Evolutionary conservation across 2,329 filamentous ascomycete species (phyloP).

Genomic region (Talaromyces piceae): DNA sequence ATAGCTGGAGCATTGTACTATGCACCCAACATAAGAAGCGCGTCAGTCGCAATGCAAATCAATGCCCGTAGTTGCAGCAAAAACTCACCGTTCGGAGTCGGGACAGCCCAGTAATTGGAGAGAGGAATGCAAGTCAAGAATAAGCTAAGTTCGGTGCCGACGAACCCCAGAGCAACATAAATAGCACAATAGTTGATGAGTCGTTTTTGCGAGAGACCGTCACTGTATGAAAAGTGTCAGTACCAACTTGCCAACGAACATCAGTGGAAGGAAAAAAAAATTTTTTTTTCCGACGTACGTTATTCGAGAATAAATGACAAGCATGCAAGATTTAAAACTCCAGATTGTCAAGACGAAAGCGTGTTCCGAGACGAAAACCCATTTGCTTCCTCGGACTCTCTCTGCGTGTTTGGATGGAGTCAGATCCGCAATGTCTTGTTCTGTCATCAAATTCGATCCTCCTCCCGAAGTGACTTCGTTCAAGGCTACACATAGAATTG

Average conservation of each 20-base stretch:
- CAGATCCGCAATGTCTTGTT: conserved; percentile 37
- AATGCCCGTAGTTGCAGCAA: too few relatives aligned
- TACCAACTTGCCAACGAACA: conserved; percentile 8
- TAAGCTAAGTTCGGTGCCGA: conserved; percentile 44
- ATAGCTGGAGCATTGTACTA: conserved; percentile 37
- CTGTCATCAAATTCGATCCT: conserved; percentile 54
- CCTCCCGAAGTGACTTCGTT: conserved; percentile 48
- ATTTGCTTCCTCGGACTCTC: conserved; percentile 50
- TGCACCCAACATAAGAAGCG: not conserved
- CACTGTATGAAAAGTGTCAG: conserved; percentile 3
- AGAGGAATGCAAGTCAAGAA: conserved; percentile 47
- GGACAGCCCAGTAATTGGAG: conserved; percentile 45
- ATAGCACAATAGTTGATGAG: conserved; percentile 30
- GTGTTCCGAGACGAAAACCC: conserved; percentile 56
- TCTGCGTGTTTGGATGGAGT: conserved; percentile 39
- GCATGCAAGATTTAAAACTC: conserved; percentile 47
- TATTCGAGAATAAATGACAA: conserved; percentile 47
- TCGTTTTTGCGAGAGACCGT: conserved; percentile 27
- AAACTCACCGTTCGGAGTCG: conserved; percentile 28
- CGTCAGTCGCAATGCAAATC: not conserved
- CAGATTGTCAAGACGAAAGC: conserved; percentile 52
- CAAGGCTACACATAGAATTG: conserved; percentile 47
- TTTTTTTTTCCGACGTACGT: conserved; percentile 35
- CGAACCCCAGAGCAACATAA: conserved; percentile 42
- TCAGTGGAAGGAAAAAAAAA: not conserved